Evolutionary conservation across 768 basidiomycete genomes (phyloP), one percentile per base, ranked within the genome.

Genomic region (Rhodotorula taiwanensis): DNA sequence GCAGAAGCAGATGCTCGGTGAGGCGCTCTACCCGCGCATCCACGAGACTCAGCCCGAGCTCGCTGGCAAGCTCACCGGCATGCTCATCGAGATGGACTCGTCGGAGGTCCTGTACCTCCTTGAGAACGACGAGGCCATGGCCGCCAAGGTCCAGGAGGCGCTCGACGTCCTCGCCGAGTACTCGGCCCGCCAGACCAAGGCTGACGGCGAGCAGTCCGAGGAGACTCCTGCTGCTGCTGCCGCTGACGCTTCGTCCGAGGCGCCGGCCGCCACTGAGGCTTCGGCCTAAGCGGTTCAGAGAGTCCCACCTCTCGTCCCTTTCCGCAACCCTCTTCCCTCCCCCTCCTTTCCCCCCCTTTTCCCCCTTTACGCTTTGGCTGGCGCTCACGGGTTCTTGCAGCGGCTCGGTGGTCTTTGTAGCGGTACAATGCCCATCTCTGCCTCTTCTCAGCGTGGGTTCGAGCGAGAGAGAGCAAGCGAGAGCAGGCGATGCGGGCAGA

Each of bases 1-100:
- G 77, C 92, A 97, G 83, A 99, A 99, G 81, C 95, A 99, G 77
- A 91, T 97, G 87, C 81, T 99, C 52, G 95, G 95, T 71, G 95
- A 99, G 79, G 84, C 74, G 42, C 50, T 70, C 49, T 74, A 74
- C 70, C 73, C 70, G 63, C 70, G 71, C 65, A 74, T 72, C 59
- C 69, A 51, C 74, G 89, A 86, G 28, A 76, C 85, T 60, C 86
- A 98, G 72, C 89, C 92, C 61, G 93, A 94, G 27, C 80, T 95
- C 74, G 92, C 95, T 69, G 95, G 95, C 65, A 97, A 97, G 82
- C 95, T 97, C 76, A 97, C 93, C 48, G 93, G 63, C 36, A 64
- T 64, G 63, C 63, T 64, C 48, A 57, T 64, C 63, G 48, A 99
- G 83, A 98, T 99, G 94, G 93, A 97, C 77, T 94, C 94, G 79